Percentiles rank a stretch among this genome's conserved stretches.
These are phyloP conservation scores for Hypoxylon sp. DNA, from an alignment of 2,329 filamentous ascomycete genomes.

Conservation along the genomic window DNA sequence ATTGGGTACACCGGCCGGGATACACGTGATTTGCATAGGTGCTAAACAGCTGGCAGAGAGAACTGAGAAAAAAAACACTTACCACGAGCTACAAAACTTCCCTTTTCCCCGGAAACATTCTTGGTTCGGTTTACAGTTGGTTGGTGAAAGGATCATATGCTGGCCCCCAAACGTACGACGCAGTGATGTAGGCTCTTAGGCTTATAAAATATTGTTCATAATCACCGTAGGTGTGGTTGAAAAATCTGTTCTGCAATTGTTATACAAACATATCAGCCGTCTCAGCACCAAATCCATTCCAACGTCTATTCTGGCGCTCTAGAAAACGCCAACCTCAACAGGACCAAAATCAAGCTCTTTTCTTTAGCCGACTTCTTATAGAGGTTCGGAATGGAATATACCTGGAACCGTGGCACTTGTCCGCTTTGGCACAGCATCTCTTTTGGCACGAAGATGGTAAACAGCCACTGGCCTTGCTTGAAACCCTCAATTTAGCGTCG, in stretches of 20 bases:
- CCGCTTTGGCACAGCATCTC: not conserved
- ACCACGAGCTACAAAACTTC: not conserved
- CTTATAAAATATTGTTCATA: not conserved
- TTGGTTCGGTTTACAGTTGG: not conserved
- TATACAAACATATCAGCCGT: not conserved
- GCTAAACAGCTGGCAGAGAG: not conserved
- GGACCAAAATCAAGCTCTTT: not conserved
- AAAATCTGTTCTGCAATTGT: not conserved
- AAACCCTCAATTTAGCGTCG: not conserved
- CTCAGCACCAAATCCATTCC: not conserved
- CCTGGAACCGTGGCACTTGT: not conserved
- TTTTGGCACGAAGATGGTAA: not conserved
- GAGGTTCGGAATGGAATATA: not conserved
- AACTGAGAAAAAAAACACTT: not conserved
- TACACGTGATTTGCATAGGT: not conserved
- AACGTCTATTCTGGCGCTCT: not conserved
- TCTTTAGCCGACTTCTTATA: not conserved
- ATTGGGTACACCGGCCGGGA: not conserved
- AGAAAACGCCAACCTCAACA: slow-evolving; percentile 5
- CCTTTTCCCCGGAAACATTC: not conserved
- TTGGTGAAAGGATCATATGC: not conserved
- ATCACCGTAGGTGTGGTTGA: too few species aligned
- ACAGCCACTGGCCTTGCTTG: not conserved
- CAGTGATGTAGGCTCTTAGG: not conserved
- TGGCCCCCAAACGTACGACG: not conserved